Conservation (phyloP, 2,329 filamentous ascomycete species). For the Trichoderma sp. region DNA sequence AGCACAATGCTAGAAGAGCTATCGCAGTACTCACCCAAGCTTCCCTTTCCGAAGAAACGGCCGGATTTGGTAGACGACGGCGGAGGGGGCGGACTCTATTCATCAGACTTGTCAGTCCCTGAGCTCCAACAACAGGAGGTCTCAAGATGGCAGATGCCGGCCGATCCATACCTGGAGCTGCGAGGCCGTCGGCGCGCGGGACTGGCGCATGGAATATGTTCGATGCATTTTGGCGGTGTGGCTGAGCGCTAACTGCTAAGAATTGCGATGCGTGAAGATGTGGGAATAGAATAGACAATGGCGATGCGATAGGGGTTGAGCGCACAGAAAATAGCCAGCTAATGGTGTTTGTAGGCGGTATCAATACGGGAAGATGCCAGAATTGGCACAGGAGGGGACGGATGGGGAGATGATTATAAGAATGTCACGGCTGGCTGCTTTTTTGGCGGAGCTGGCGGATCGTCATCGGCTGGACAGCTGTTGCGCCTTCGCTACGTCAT, state of each 20-base stretch:
- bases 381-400: slow-evolving; percentile 7
- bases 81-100: slow-evolving; percentile 87
- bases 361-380: neutral
- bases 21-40: slow-evolving; percentile 67
- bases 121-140: neutral
- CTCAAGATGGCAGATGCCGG: neutral
- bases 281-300: neutral
- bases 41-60: slow-evolving; percentile 81
- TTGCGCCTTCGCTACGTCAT: slow-evolving; percentile 19
- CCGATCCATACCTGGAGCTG: slow-evolving; percentile 53
- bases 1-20: neutral
- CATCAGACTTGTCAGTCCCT: neutral
- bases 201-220: slow-evolving; percentile 98
- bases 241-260: slow-evolving; percentile 23
- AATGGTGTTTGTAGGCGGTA: neutral
- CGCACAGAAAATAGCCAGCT: slow-evolving; percentile 6
- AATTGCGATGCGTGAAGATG: slow-evolving; percentile 8
- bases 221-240: slow-evolving; percentile 72
- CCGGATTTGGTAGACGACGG: slow-evolving; percentile 86
- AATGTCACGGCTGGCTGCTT: neutral
- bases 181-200: slow-evolving; percentile 91
- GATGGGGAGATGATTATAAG: slow-evolving; percentile 19
- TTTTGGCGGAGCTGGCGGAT: slow-evolving; percentile 20
- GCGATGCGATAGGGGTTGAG: neutral
- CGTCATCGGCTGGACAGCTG: slow-evolving; percentile 19